Evolutionary conservation across 495 filamentous ascomycete species (phyloP).

Genomic region (Parmelia sp.): DNA sequence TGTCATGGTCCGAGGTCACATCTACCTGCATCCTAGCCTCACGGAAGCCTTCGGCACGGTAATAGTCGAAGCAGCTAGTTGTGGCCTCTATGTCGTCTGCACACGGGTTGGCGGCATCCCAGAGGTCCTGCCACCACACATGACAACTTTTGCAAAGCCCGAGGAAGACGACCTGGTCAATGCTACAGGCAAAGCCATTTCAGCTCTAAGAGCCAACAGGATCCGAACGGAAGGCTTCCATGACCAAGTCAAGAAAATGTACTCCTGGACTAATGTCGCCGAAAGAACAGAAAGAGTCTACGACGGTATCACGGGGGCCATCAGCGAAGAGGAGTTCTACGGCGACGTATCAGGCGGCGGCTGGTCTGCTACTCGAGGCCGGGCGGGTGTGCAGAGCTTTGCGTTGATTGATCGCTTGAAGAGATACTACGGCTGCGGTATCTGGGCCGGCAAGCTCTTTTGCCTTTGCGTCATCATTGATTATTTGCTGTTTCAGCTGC

Average conservation of each 20-base stretch:
- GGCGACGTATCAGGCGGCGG: slow-evolving; percentile 60
- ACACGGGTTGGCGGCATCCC: slow-evolving; percentile 95
- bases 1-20: slow-evolving; percentile 97
- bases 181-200: slow-evolving; percentile 77
- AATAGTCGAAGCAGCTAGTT: slow-evolving; percentile 92
- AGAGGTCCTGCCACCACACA: slow-evolving; percentile 85
- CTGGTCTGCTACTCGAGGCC: slow-evolving; percentile 64
- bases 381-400: slow-evolving; percentile 71
- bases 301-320: slow-evolving; percentile 76
- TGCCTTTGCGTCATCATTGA: slow-evolving; percentile 92
- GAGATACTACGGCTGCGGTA: slow-evolving; percentile 97
- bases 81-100: slow-evolving; percentile 91
- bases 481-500: slow-evolving; percentile 76
- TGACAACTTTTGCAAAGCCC: slow-evolving; percentile 89
- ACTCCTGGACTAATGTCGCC: slow-evolving; percentile 94
- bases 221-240: slow-evolving; percentile 92
- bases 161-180: slow-evolving; percentile 86
- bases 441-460: slow-evolving; percentile 97
- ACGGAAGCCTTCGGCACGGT: slow-evolving; percentile 98
- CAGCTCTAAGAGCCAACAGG: slow-evolving; percentile 68
- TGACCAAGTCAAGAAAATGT: slow-evolving; percentile 95
- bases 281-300: slow-evolving; percentile 91
- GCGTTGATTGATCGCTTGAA: slow-evolving; percentile 91
- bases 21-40: slow-evolving; percentile 89
- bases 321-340: slow-evolving; percentile 82